Base-by-base conservation (phyloP, 2,329 filamentous ascomycete species). In the Aspergillus pseudonomiae region DNA sequence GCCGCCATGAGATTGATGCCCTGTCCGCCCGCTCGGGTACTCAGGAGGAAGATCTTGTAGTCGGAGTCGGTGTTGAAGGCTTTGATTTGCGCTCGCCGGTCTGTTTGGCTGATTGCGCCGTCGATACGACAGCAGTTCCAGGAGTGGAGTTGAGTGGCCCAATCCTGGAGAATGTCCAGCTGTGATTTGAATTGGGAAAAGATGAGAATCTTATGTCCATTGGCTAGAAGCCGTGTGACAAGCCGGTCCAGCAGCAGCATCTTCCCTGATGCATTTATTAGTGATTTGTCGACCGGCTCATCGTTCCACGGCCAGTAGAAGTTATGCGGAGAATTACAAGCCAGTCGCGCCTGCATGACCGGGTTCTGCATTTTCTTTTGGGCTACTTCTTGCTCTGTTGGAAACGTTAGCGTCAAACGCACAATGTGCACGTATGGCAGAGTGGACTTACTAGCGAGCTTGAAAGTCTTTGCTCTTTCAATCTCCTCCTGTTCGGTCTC, bases 171-270 rank as follows among this genome's bases (percentile, higher is more conserved):
- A 2, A 99, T 91, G 72, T 98, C 93, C 0, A 99, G 87, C 67
- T 97, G 94, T 0, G 91, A 96, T 63, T 94, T 96, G 81, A 99
- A 99, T 74, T 99, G 95, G 0, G 92, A 96, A 78, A 99, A 99
- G 58, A 99, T 93, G 53, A 99, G 86, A 32, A 98, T 90, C 74
- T 98, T 98, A 80, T 97, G 94, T 4, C 87, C 90, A 1, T 87
- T 84, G 0, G 81, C 68, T 63, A 99, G 90, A 0, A 99, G 84
- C 2, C 84, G 84, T 0, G 91, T 91, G 0, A 99, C 85, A 0
- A 99, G 84, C 0, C 93, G 88, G 75, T 99, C 95, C 0, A 99
- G 86, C 0, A 99, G 86, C 2, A 97, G 86, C 93, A 99, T 97
- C 77, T 99, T 99, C 16, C 95, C 95, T 0, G 93, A 97, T 0